Conservation (phyloP, 2,329 filamentous ascomycete species). For the Atkinsonella hypoxylon region DNA sequence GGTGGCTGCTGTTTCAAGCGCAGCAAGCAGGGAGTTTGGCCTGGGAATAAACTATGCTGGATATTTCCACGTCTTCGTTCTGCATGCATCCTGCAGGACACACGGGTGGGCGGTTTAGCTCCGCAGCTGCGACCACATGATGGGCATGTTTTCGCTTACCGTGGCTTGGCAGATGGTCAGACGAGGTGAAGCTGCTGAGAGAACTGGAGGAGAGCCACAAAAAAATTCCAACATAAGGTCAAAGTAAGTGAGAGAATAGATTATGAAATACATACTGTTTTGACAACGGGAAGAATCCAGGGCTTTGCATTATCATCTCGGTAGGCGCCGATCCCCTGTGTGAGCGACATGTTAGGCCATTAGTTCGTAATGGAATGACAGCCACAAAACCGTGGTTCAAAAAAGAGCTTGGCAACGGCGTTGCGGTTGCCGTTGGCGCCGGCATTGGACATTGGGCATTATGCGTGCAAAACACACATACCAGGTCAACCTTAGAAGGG, state of each 20-base stretch:
- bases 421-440: neutral
- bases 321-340: constrained; percentile 74
- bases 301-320: constrained; percentile 91
- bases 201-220: neutral
- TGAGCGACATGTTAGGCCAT: neutral
- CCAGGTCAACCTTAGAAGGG: constrained; percentile 82
- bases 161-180: neutral
- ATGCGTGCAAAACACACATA: constrained; percentile 28
- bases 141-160: neutral
- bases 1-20: neutral
- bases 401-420: neutral
- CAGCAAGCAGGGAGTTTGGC: neutral
- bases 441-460: neutral
- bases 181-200: neutral
- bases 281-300: constrained; percentile 92
- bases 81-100: neutral
- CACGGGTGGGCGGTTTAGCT: neutral
- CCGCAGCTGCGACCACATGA: neutral
- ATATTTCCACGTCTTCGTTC: neutral
- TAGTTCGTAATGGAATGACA: neutral
- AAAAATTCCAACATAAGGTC: too few relatives aligned
- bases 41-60: neutral
- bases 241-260: neutral
- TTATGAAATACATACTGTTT: constrained; percentile 53
- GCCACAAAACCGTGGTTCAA: neutral